Evolutionary conservation across 305 asterid genomes (phyloP).

Genomic region (Rubia balearica): DNA sequence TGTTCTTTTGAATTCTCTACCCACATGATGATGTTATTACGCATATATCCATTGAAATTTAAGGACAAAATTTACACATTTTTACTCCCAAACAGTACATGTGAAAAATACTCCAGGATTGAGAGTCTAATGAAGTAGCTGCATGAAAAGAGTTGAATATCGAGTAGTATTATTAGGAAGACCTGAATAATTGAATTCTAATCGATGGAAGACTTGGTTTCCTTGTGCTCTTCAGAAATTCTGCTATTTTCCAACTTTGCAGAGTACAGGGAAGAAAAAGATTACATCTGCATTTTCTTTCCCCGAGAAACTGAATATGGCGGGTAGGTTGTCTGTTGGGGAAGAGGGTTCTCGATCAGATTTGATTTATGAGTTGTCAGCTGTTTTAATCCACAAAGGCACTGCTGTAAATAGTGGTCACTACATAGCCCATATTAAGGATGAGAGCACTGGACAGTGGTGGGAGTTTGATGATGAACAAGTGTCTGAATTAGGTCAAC

Average conservation of each 20-base stretch:
- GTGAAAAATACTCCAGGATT: not conserved
- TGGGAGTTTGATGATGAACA: constrained; percentile 99
- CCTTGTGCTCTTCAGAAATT: constrained; percentile 18
- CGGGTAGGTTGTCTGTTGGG: constrained; percentile 53
- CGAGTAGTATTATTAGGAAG: not conserved
- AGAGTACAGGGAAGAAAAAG: constrained; percentile 94
- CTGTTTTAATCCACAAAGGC: constrained; percentile 94
- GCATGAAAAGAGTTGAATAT: not conserved
- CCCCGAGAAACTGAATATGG: constrained; percentile 78
- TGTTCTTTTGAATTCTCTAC: not conserved
- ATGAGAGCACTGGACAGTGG: constrained; percentile 78
- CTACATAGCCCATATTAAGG: constrained; percentile 87
- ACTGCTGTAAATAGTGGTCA: constrained; percentile 97
- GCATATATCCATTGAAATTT: not conserved
- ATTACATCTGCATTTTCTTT: constrained; percentile 83
- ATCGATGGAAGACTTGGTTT: not conserved
- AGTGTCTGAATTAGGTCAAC: constrained; percentile 73
- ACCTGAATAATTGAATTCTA: not conserved
- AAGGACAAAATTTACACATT: not conserved
- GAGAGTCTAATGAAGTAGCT: not conserved
- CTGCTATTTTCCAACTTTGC: constrained; percentile 32
- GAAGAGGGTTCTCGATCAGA: constrained; percentile 33
- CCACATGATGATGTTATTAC: not conserved
- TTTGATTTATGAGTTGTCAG: constrained; percentile 77
- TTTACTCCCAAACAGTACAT: not conserved